These are phyloP conservation scores for Patellifolia procumbens DNA, from an alignment of 179 eudicot species.

Conservation along the genomic window DNA sequence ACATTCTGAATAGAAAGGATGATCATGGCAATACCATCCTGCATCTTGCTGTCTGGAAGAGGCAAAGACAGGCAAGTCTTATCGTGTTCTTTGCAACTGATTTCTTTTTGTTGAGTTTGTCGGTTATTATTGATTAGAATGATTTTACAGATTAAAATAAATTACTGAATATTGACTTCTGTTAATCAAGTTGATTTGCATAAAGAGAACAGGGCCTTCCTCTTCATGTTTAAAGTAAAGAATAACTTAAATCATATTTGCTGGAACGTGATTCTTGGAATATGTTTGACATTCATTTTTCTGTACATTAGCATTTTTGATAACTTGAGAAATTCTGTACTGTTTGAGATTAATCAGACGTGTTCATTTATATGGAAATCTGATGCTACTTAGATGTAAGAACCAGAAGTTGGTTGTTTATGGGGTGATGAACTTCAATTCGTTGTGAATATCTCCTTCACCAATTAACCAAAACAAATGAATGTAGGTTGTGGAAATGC, in stretches of 20 bases:
- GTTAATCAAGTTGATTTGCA: too few relatives aligned
- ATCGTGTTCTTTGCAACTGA: not conserved
- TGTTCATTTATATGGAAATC: too few relatives aligned
- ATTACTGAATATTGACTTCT: too few relatives aligned
- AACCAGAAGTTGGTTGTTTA: not conserved
- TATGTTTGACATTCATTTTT: not conserved
- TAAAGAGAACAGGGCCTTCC: too few relatives aligned
- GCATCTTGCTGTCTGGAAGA: slow-evolving; percentile 49
- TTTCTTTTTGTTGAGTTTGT: not conserved
- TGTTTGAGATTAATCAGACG: not conserved
- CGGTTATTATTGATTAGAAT: too few relatives aligned
- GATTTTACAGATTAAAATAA: too few relatives aligned
- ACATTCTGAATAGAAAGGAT: slow-evolving; percentile 33
- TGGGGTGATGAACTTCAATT: not conserved
- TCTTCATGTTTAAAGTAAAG: too few relatives aligned
- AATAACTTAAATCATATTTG: too few relatives aligned
- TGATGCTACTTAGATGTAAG: too few relatives aligned
- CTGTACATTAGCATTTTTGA: not conserved
- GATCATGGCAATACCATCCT: slow-evolving; percentile 43
- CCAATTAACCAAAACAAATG: not conserved
- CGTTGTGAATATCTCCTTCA: not conserved
- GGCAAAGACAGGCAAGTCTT: slow-evolving; percentile 43
- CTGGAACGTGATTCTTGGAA: not conserved
- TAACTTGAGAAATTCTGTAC: not conserved
- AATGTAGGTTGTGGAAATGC: slow-evolving; percentile 37